Conservation (phyloP, 2,329 filamentous ascomycete genomes). For the Colletotrichum sp. region DNA sequence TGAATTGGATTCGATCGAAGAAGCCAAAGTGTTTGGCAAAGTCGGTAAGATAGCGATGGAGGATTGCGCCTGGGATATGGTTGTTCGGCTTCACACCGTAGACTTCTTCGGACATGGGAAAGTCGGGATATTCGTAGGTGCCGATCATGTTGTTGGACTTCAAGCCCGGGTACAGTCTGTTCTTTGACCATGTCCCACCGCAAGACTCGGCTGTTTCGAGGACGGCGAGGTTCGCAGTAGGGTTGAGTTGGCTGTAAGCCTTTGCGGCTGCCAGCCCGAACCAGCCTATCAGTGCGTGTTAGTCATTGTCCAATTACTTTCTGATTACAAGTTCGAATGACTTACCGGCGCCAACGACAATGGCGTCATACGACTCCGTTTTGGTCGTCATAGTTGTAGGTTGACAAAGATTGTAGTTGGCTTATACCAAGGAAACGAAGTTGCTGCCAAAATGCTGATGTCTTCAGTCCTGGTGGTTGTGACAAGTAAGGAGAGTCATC, state of each 20-base stretch:
- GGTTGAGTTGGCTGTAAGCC: slow-evolving; percentile 54
- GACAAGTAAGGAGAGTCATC: neutral
- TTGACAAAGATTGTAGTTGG: neutral
- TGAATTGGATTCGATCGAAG: slow-evolving; percentile 49
- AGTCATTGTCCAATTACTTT: slow-evolving; percentile 30
- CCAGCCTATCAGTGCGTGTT: slow-evolving; percentile 30
- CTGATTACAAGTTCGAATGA: neutral
- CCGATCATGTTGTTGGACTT: slow-evolving; percentile 69
- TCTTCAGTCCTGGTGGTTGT: neutral
- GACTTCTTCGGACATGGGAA: slow-evolving; percentile 57
- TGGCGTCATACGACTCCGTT: neutral
- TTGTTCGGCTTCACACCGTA: slow-evolving; percentile 40
- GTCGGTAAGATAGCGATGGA: slow-evolving; percentile 41
- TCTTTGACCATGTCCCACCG: slow-evolving; percentile 66
- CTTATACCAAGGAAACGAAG: neutral
- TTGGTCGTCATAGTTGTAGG: neutral
- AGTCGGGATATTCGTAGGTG: slow-evolving; percentile 68
- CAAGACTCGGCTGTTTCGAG: slow-evolving; percentile 55
- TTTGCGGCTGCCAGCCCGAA: slow-evolving; percentile 58
- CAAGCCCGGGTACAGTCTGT: slow-evolving; percentile 64
- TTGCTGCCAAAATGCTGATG: neutral
- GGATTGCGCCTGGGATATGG: slow-evolving; percentile 39
- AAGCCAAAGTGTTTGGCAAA: slow-evolving; percentile 53
- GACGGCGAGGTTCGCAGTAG: slow-evolving; percentile 48
- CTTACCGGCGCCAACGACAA: slow-evolving; percentile 20